Evolutionary conservation across 352 stramenopile genomes (phyloP), one percentile per base, ranked within the genome.

Genomic region (Globisporangium barbulae): DNA sequence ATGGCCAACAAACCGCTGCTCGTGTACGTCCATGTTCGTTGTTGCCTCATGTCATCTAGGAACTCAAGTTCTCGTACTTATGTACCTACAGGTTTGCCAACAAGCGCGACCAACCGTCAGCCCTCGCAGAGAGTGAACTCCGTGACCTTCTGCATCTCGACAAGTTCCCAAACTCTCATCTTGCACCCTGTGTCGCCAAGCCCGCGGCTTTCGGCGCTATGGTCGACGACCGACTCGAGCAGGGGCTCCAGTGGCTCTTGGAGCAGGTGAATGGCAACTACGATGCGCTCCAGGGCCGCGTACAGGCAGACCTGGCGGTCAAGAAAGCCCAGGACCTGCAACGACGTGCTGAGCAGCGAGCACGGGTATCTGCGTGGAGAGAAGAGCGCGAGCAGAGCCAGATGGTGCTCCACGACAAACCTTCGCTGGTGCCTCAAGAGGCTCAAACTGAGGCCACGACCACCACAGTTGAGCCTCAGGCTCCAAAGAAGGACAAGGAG

Each of bases 241-340:
- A 71, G 30, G 85, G 81, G 3, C 79, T 93, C 10, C 66, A 83
- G 48, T 93, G 83, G 82, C 71, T 94, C 5, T 85, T 94, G 31
- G 71, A 85, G 6, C 77, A 90, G 25, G 72, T 94, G 15, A 70
- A 89, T 56, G 58, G 52, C 12, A 60, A 78, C 28, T 93, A 82
- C 57, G 71, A 87, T 30, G 33, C 17, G 3, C 73, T 94, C 0
- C 25, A 81, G 8, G 68, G 63, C 3, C 79, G 83, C 10, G 83
- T 94, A 12, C 61, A 75, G 28, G 45, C 66, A 1, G 83, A 92
- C 64, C 35, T 83, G 33, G 66, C 59, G 5, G 25, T 71, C 15
- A 94, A 90, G 65, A 91, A 92, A 48, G 69, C 72, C 15, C 63
- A 77, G 44, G 81, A 90, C 25, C 68, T 82, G 45, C 72, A 83